These are phyloP conservation scores for Parasitella parasitica DNA, from an alignment of 371 early-diverging fungal species.

Conservation along the genomic window DNA sequence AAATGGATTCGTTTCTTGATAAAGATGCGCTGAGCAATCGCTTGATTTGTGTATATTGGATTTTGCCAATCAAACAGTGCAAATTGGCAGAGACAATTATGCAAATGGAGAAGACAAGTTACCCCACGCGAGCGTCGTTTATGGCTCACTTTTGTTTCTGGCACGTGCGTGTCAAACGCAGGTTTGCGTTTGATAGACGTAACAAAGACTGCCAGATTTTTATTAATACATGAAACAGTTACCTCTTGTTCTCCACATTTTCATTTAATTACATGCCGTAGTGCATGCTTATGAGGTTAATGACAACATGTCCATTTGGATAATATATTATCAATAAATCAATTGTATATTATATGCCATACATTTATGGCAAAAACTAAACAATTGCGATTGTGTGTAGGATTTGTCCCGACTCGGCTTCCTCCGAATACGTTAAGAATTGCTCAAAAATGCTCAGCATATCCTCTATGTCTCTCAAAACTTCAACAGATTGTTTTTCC, in stretches of 20 bases:
- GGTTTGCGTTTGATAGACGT: background rate
- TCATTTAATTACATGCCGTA: background rate
- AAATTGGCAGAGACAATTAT: background rate
- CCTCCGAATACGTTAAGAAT: too few species aligned
- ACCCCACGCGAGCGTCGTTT: constrained; percentile 7
- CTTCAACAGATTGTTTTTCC: background rate
- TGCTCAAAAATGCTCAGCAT: background rate
- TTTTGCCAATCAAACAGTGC: background rate
- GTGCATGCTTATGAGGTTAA: too few species aligned
- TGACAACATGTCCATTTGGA: too few species aligned
- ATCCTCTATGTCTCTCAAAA: too few species aligned
- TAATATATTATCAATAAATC: too few species aligned
- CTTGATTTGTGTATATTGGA: background rate
- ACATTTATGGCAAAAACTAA: too few species aligned
- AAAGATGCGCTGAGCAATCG: background rate
- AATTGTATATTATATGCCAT: too few species aligned
- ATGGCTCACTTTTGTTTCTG: background rate
- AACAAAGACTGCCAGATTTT: constrained; percentile 4
- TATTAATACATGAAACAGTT: constrained; percentile 2
- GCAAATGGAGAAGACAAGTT: background rate
- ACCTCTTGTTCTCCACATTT: background rate
- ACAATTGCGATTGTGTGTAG: too few species aligned
- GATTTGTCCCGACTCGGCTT: too few species aligned
- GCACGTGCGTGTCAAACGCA: constrained; percentile 15
- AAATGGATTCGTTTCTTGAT: background rate